Base-by-base conservation (phyloP, 202 grass and related monocot genomes). In the Hordeum pubiflorum region DNA sequence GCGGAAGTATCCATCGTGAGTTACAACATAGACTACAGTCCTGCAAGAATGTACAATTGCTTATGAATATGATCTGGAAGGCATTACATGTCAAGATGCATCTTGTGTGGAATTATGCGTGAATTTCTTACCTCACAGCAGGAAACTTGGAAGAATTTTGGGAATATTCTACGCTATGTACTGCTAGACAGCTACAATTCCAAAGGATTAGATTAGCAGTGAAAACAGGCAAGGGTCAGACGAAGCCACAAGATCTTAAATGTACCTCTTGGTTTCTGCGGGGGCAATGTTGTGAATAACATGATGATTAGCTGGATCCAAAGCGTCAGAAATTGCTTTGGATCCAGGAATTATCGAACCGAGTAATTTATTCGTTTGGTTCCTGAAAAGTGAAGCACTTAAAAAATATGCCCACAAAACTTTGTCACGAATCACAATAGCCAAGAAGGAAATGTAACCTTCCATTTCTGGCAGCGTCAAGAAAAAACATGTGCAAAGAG, bases 241-340 rank as follows among this genome's bases (percentile, higher is more conserved):
- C 7, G 15, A 54, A 52, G 61, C 23, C 23, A 76, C 56, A 50
- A 37, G 55, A 86, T 68, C 20, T 82, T 46, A 70, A 72, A 56
- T 82, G 31, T 7, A 98, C 95, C 95, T 98, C 87, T 83, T 95
- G 77, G 86, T 86, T 81, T 86, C 77, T 50, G 88, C 69, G 5
- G 90, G 85, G 76, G 91, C 85, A 56, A 89, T 84, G 68, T 85
- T 91, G 73, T 95, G 95, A 73, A 98, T 88, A 85, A 98, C 85
- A 55, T 98, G 95, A 89, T 98, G 95, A 88, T 91, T 89, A 70
- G 92, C 75, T 84, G 93, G 90, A 40, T 98, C 95, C 69, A 94
- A 91, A 74, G 92, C 92, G 59, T 93, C 90, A 38, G 79, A 85
- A 76, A 98, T 78, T 64, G 92, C 87, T 73, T 73, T 73, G 0